Evolutionary conservation across 2,329 filamentous ascomycete genomes (phyloP).

Genomic region (Aaosphaeria pasadenensis): DNA sequence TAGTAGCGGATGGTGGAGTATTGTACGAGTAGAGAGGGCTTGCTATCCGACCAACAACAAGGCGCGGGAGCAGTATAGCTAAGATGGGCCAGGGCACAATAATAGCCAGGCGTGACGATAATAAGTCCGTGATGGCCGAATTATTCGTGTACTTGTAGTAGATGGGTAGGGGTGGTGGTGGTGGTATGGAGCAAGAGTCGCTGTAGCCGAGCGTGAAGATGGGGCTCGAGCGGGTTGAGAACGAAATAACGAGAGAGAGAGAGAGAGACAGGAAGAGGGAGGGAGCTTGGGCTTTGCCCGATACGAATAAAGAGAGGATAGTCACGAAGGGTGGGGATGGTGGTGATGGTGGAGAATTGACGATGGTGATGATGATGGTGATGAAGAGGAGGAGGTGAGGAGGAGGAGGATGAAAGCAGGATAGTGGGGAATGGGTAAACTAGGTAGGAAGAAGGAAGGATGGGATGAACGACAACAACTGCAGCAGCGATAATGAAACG

Average conservation of each 20-base stretch:
- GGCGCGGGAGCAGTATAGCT: too few species aligned
- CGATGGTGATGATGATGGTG: constrained; percentile 8
- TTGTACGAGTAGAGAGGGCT: too few species aligned
- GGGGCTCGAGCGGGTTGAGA: not conserved
- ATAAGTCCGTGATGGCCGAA: too few species aligned
- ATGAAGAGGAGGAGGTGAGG: constrained; percentile 5
- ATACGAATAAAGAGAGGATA: not conserved
- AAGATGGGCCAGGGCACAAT: too few species aligned
- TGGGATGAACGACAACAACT: not conserved
- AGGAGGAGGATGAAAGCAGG: not conserved
- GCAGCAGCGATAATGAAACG: not conserved
- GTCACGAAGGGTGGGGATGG: not conserved
- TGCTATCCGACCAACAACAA: too few species aligned
- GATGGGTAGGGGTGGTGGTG: too few species aligned
- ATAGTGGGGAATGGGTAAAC: not conserved
- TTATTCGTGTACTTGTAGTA: too few species aligned
- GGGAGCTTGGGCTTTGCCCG: not conserved
- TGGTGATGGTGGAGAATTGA: not conserved
- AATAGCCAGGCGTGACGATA: too few species aligned
- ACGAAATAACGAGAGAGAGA: not conserved
- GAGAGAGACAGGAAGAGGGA: not conserved
- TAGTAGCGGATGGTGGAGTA: too few species aligned
- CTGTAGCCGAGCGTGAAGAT: too few species aligned
- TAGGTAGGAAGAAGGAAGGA: not conserved
- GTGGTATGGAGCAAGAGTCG: too few species aligned